These are phyloP conservation scores for Aspergillus awamori DNA, from an alignment of 2,329 filamentous ascomycete species.

Conservation along the genomic window DNA sequence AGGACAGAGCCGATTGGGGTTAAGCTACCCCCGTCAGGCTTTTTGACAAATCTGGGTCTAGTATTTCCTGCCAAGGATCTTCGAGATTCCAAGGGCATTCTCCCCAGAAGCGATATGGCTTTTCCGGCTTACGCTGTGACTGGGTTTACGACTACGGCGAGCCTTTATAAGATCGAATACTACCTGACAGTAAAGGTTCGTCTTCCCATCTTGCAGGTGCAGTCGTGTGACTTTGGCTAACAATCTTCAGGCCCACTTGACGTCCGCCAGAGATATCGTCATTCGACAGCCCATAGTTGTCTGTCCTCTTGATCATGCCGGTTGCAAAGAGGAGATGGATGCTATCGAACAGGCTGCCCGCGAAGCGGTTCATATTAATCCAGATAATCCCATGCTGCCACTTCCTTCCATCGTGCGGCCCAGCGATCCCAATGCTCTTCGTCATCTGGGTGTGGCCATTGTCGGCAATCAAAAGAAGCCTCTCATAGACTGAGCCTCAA, in stretches of 20 bases:
- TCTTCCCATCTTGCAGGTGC: background rate
- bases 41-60: conserved; percentile 87
- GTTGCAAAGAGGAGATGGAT: conserved; percentile 98
- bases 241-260: conserved; percentile 73
- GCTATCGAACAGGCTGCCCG: conserved; percentile 95
- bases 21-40: conserved; percentile 87
- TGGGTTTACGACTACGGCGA: conserved; percentile 91
- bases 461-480: conserved; percentile 65
- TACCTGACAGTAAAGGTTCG: conserved; percentile 87
- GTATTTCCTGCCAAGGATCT: conserved; percentile 89
- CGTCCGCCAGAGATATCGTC: conserved; percentile 82
- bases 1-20: conserved; percentile 79
- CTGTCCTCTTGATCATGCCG: conserved; percentile 90
- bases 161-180: conserved; percentile 97
- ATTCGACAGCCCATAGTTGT: conserved; percentile 93
- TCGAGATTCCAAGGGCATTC: conserved; percentile 81
- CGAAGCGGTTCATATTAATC: conserved; percentile 84
- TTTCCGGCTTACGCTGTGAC: conserved; percentile 88
- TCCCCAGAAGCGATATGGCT: conserved; percentile 79
- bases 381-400: conserved; percentile 90
- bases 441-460: conserved; percentile 63
- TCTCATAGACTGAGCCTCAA: conserved; percentile 61
- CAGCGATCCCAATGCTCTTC: conserved; percentile 67
- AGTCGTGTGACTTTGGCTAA: conserved; percentile 17
- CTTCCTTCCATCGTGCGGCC: conserved; percentile 79